These are phyloP conservation scores for Thelonectria discophora DNA, from an alignment of 2,329 filamentous ascomycete species.

Conservation along the genomic window DNA sequence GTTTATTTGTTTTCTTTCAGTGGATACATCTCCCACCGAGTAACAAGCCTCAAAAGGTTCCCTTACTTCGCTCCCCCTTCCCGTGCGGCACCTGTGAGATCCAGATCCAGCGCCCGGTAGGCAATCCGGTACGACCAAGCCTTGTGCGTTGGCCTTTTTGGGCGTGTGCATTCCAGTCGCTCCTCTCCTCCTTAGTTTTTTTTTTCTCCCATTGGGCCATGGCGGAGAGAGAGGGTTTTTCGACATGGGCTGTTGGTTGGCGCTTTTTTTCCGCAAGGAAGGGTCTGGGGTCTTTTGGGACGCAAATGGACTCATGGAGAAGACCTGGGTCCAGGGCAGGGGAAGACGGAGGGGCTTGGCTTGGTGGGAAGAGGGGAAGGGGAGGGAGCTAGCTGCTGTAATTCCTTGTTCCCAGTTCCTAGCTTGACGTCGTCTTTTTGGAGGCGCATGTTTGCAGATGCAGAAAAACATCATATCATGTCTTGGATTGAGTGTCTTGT, in stretches of 20 bases:
- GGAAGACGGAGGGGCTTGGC: too few relatives aligned
- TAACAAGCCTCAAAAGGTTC: constrained; percentile 15
- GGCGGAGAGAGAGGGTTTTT: constrained; percentile 3
- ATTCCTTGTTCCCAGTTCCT: too few relatives aligned
- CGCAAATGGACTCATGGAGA: not conserved
- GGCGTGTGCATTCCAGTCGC: constrained; percentile 27
- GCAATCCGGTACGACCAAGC: constrained; percentile 27
- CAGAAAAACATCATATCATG: constrained; percentile 23
- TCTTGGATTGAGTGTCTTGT: constrained; percentile 7
- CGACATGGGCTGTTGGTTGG: constrained; percentile 23
- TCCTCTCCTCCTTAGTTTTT: not conserved
- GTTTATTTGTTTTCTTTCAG: constrained; percentile 27
- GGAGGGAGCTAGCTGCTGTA: too few relatives aligned
- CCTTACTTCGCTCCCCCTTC: not conserved
- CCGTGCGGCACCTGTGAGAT: constrained; percentile 19
- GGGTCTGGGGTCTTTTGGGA: constrained; percentile 14
- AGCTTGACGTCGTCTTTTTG: not conserved
- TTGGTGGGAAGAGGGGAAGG: too few relatives aligned
- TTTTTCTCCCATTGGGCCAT: not conserved
- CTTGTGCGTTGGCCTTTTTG: constrained; percentile 28
- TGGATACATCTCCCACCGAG: constrained; percentile 23
- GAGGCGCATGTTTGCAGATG: constrained; percentile 7
- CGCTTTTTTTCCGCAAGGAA: constrained; percentile 2
- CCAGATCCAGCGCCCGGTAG: constrained; percentile 26
- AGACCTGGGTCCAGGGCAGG: not conserved